phyloP scores from a whole-genome alignment of 2,329 filamentous ascomycete species.

The Paraphoma sp. region DNA sequence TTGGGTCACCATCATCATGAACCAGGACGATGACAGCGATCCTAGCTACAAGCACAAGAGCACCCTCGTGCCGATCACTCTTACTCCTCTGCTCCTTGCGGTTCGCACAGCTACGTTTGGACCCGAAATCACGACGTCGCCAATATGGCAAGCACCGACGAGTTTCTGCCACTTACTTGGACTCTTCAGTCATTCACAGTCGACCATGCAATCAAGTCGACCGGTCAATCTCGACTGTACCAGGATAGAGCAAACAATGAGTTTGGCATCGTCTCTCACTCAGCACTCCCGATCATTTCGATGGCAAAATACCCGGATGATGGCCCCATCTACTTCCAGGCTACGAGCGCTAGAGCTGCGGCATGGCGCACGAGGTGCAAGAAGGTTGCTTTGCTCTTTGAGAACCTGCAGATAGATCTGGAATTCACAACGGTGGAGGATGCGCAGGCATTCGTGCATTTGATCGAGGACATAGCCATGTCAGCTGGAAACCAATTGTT shows the following conservation, averaged over 20 bases:
- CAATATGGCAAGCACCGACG: not conserved
- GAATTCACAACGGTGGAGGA: slow-evolving; percentile 9
- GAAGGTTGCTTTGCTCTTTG: slow-evolving; percentile 22
- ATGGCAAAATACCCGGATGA: slow-evolving; percentile 14
- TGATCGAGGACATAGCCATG: slow-evolving; percentile 10
- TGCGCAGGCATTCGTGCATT: slow-evolving; percentile 15
- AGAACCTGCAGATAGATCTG: slow-evolving; percentile 22
- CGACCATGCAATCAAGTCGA: slow-evolving; percentile 10
- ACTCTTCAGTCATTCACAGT: slow-evolving; percentile 11
- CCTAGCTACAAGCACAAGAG: not conserved
- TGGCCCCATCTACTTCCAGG: slow-evolving; percentile 23
- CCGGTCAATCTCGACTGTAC: not conserved
- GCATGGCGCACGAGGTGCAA: slow-evolving; percentile 15
- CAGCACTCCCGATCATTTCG: not conserved
- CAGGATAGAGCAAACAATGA: slow-evolving; percentile 24
- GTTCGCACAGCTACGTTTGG: not conserved
- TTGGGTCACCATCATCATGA: not conserved
- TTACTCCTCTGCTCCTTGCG: not conserved
- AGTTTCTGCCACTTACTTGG: slow-evolving; percentile 11
- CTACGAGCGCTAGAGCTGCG: slow-evolving; percentile 11
- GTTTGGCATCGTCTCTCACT: slow-evolving; percentile 19
- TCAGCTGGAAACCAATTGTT: slow-evolving; percentile 17
- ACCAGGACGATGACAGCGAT: not conserved
- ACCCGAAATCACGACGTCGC: not conserved
- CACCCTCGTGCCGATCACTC: not conserved